These are phyloP conservation scores for Ammopiptanthus mongolicus DNA, from an alignment of 306 rosid genomes.

Conservation along the genomic window DNA sequence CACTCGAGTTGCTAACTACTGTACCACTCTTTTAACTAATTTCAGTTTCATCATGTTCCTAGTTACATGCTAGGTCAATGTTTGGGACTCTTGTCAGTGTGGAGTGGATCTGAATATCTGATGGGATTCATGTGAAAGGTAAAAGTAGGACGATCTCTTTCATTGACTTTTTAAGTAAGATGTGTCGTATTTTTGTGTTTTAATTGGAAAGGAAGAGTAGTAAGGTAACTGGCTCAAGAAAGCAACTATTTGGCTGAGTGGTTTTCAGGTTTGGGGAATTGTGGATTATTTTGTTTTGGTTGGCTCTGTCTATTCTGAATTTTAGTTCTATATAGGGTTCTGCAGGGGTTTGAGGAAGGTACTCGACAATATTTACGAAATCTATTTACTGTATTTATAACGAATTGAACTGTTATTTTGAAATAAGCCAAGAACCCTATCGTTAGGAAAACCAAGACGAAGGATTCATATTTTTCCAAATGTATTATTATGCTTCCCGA, in stretches of 20 bases:
- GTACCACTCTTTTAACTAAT: slow-evolving; percentile 19
- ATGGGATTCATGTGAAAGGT: slow-evolving; percentile 30
- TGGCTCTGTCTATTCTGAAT: slow-evolving; percentile 14
- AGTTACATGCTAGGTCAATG: slow-evolving; percentile 15
- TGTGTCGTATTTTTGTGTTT: slow-evolving; percentile 27
- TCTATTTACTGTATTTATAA: neutral
- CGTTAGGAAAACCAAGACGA: neutral
- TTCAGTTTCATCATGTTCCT: slow-evolving; percentile 17
- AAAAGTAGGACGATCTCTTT: slow-evolving; percentile 13
- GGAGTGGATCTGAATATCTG: neutral
- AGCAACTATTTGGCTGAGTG: slow-evolving; percentile 22
- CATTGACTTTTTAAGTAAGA: slow-evolving; percentile 22
- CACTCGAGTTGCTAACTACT: slow-evolving; percentile 31
- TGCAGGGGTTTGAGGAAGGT: neutral
- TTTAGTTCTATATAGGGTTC: neutral
- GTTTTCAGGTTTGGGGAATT: slow-evolving; percentile 15
- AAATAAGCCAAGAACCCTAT: neutral
- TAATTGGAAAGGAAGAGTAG: slow-evolving; percentile 19
- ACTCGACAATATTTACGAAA: neutral
- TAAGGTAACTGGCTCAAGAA: slow-evolving; percentile 18
- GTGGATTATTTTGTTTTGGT: neutral
- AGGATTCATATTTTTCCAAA: neutral
- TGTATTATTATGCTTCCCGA: neutral
- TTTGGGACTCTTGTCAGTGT: slow-evolving; percentile 5
- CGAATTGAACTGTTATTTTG: neutral